phyloP scores from a whole-genome alignment of 2,329 filamentous ascomycete genomes.

The Aurifilum marmelostoma region DNA sequence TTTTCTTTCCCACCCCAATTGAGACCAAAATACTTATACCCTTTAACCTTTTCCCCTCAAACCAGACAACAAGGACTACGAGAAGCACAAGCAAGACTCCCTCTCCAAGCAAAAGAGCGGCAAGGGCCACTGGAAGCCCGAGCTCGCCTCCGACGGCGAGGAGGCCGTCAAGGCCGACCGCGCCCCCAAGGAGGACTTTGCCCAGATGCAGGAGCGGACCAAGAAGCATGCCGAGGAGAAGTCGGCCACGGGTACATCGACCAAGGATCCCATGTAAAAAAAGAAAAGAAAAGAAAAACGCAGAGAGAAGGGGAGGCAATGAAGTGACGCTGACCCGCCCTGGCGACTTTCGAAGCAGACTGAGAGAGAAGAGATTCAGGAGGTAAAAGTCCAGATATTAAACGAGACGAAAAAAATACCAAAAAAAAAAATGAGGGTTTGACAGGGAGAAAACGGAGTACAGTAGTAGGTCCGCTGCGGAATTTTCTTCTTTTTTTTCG shows the following conservation, averaged over 20 bases:
- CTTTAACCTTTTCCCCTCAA: not conserved
- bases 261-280: conserved; percentile 40
- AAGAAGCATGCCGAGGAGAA: conserved; percentile 56
- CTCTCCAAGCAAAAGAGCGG: conserved; percentile 71
- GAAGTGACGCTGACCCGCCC: not conserved
- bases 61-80: conserved; percentile 45
- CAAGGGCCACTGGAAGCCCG: conserved; percentile 74
- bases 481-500: no score
- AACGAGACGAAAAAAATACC: not conserved
- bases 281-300: no score
- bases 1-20: no score
- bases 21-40: no score
- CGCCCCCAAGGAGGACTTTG: conserved; percentile 46
- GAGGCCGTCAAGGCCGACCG: conserved; percentile 74
- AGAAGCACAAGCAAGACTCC: conserved; percentile 64
- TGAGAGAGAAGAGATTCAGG: not conserved
- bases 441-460: not conserved
- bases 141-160: conserved; percentile 79
- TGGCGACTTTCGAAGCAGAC: not conserved
- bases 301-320: not conserved
- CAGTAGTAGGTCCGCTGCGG: not conserved
- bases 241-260: conserved; percentile 52
- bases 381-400: no score
- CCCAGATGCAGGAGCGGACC: conserved; percentile 61
- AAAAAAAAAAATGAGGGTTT: not conserved